Conservation (phyloP, 2,329 filamentous ascomycete species). For the Helicocarpus griseus region DNA sequence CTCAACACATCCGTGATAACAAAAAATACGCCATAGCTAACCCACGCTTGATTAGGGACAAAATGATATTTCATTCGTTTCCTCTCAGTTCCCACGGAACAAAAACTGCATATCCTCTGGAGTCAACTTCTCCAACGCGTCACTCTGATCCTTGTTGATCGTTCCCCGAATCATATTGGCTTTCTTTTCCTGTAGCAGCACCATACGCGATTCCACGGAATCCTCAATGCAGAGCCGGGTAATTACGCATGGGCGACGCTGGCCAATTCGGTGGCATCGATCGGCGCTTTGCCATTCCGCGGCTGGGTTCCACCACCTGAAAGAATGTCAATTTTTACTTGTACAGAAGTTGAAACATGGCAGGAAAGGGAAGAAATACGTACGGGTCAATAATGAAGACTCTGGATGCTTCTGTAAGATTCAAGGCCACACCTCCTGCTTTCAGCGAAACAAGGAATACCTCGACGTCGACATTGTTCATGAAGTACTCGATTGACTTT, state of each 20-base stretch:
- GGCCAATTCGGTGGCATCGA: slow-evolving; percentile 86
- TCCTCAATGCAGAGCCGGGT: slow-evolving; percentile 94
- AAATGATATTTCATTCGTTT: neutral
- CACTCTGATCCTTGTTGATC: slow-evolving; percentile 76
- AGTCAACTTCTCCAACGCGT: slow-evolving; percentile 82
- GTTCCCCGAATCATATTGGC: slow-evolving; percentile 96
- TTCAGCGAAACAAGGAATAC: slow-evolving; percentile 95
- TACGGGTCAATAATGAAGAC: slow-evolving; percentile 96
- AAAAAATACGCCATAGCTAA: neutral
- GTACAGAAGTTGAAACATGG: neutral
- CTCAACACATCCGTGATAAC: no score
- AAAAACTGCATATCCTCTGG: slow-evolving; percentile 93
- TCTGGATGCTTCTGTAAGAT: slow-evolving; percentile 84
- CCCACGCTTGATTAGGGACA: neutral
- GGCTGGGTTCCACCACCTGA: slow-evolving; percentile 98
- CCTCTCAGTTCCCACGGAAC: slow-evolving; percentile 55
- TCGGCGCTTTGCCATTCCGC: slow-evolving; percentile 98
- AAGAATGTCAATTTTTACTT: neutral
- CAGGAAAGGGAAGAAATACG: slow-evolving; percentile 34
- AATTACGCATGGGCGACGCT: slow-evolving; percentile 86
- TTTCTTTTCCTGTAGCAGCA: slow-evolving; percentile 96
- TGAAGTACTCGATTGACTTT: slow-evolving; percentile 90
- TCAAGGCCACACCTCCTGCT: slow-evolving; percentile 89
- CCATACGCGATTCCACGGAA: slow-evolving; percentile 91
- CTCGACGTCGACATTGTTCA: slow-evolving; percentile 88